These are phyloP conservation scores for Capillidium rhysosporum DNA, from an alignment of 371 early-diverging fungal species.

Conservation along the genomic window DNA sequence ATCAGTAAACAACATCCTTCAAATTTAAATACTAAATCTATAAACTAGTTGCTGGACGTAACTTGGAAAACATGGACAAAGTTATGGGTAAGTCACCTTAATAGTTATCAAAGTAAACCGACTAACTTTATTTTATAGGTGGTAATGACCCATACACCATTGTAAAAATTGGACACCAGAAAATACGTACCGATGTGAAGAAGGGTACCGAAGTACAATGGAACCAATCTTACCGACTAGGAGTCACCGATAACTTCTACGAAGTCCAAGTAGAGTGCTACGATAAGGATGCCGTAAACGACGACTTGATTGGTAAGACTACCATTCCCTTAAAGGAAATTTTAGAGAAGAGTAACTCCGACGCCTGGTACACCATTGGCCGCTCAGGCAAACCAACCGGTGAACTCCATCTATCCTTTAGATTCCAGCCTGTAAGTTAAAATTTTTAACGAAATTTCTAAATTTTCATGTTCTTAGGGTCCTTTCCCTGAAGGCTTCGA, in stretches of 20 bases:
- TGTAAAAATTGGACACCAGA: neutral
- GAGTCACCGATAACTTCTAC: neutral
- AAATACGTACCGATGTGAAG: constrained; percentile 4
- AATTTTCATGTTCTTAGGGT: neutral
- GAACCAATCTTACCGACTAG: constrained; percentile 6
- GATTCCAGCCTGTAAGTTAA: constrained; percentile 5
- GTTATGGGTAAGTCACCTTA: neutral
- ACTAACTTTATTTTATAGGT: neutral
- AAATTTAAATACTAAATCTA: neutral
- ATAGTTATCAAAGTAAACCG: neutral
- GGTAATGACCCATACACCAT: constrained; percentile 4
- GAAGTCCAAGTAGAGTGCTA: constrained; percentile 1
- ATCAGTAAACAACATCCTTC: too few relatives aligned
- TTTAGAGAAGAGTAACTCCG: neutral
- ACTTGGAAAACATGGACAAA: neutral
- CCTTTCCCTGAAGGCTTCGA: constrained; percentile 4
- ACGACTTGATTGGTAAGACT: constrained; percentile 6
- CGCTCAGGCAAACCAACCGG: constrained; percentile 9
- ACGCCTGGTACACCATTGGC: constrained; percentile 10
- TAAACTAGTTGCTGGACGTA: neutral
- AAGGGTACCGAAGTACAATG: constrained; percentile 4
- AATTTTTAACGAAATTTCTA: neutral
- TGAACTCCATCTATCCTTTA: constrained; percentile 1
- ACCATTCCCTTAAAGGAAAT: constrained; percentile 7
- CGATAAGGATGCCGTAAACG: constrained; percentile 1